A percentile compares a stretch with the other conserved stretches of the same genome.
phyloP scores from a whole-genome alignment of 2,329 filamentous ascomycete genomes.

The Leptographium flavum region DNA sequence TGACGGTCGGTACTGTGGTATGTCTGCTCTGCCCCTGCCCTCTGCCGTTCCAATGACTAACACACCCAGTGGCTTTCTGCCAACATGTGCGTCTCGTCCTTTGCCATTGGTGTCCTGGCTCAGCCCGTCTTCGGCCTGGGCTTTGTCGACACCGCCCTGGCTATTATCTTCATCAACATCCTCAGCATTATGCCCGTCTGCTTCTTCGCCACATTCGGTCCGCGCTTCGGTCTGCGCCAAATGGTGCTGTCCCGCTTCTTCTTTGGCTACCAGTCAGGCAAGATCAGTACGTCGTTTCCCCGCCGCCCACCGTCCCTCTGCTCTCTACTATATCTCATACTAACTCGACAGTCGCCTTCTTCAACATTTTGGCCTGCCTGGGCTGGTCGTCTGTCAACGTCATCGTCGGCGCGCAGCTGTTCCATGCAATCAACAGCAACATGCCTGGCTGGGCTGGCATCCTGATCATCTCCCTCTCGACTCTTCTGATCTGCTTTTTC shows the following conservation, averaged over 20 bases:
- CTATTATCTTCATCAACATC: constrained; percentile 62
- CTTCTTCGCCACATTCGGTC: constrained; percentile 40
- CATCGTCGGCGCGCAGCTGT: constrained; percentile 66
- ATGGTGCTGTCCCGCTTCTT: constrained; percentile 46
- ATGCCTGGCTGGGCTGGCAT: constrained; percentile 65
- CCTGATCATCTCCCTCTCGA: constrained; percentile 55
- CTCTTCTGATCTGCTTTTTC: constrained; percentile 57
- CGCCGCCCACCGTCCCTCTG: no score
- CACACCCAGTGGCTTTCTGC: constrained; percentile 52
- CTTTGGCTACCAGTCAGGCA: constrained; percentile 48
- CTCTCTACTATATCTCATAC: no score
- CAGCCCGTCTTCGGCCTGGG: constrained; percentile 56
- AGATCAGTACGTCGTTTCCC: constrained; percentile 38
- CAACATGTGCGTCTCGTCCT: constrained; percentile 65
- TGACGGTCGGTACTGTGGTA: constrained; percentile 60
- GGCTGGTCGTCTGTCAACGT: constrained; percentile 68
- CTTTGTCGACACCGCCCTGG: constrained; percentile 57
- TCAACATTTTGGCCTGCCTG: constrained; percentile 56
- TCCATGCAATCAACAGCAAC: constrained; percentile 55
- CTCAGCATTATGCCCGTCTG: constrained; percentile 43
- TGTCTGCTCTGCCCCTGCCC: constrained; percentile 14
- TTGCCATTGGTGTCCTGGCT: constrained; percentile 59
- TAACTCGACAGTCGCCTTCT: constrained; percentile 53
- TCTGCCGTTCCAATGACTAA: background rate
- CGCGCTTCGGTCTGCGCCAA: constrained; percentile 43